phyloP scores from a whole-genome alignment of 2,329 filamentous ascomycete genomes.

The Fusarium piperis region DNA sequence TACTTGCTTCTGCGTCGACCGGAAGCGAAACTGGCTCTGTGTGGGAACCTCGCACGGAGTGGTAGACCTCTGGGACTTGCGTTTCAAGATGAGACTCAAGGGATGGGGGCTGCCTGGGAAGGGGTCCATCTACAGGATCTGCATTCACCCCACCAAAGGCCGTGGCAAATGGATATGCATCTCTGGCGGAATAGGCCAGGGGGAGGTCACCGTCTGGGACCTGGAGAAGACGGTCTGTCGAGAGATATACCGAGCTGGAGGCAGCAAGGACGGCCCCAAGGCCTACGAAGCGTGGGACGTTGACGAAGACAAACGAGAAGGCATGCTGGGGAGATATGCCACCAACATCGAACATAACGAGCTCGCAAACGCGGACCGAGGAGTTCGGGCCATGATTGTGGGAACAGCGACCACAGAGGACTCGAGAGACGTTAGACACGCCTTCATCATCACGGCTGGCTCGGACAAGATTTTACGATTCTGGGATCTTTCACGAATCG shows the following conservation, averaged over 20 bases:
- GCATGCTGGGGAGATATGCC: constrained; percentile 87
- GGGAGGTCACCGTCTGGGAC: constrained; percentile 96
- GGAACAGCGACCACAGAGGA: constrained; percentile 77
- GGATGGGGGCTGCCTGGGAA: constrained; percentile 89
- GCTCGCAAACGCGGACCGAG: constrained; percentile 66
- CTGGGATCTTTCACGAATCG: constrained; percentile 86
- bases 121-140: constrained; percentile 80
- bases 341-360: constrained; percentile 73
- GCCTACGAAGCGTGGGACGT: constrained; percentile 87
- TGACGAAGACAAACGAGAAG: constrained; percentile 87
- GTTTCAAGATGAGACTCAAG: constrained; percentile 89
- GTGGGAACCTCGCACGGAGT: constrained; percentile 93
- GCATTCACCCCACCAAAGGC: constrained; percentile 80
- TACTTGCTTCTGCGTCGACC: constrained; percentile 90
- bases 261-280: constrained; percentile 67
- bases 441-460: constrained; percentile 87
- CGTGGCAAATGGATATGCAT: constrained; percentile 88
- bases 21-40: constrained; percentile 87
- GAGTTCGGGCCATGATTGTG: constrained; percentile 79
- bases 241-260: constrained; percentile 83
- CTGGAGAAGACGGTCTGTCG: constrained; percentile 88
- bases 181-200: constrained; percentile 84
- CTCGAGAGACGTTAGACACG: constrained; percentile 76
- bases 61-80: constrained; percentile 92
- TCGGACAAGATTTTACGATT: constrained; percentile 92